Percentiles rank a stretch among this genome's conserved stretches.
phyloP scores from a whole-genome alignment of 352 stramenopile species.

The Vaucheria bursata region DNA sequence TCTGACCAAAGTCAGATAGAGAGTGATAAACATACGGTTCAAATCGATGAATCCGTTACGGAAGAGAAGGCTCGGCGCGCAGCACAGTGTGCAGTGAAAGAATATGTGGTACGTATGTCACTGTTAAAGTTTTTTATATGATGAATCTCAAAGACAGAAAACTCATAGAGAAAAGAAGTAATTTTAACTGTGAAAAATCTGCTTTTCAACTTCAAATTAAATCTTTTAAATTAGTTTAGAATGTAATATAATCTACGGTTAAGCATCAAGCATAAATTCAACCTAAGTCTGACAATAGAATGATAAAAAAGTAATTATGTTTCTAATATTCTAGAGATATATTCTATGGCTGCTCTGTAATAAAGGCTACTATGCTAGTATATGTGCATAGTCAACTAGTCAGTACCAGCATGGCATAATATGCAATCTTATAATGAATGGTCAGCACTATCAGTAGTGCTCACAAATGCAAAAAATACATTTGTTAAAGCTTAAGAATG shows the following conservation, averaged over 20 bases:
- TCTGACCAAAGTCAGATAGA: not conserved
- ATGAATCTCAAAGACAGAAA: too few species aligned
- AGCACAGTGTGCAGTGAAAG: not conserved
- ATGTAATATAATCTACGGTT: not conserved
- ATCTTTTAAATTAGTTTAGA: not conserved
- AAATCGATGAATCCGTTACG: conserved; percentile 1
- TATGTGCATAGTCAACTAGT: too few species aligned
- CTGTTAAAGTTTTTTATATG: too few species aligned
- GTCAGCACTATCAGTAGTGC: too few species aligned
- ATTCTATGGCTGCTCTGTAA: too few species aligned
- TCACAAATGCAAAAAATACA: too few species aligned
- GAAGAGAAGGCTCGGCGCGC: not conserved
- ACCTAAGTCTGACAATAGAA: not conserved
- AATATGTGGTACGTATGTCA: not conserved
- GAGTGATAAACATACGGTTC: conserved; percentile 10
- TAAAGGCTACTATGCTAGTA: too few species aligned
- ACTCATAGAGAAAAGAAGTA: not conserved
- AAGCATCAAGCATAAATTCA: not conserved
- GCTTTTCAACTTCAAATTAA: not conserved
- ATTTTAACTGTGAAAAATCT: not conserved
- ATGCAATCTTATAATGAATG: too few species aligned
- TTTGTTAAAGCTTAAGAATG: too few species aligned
- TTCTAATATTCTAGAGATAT: not conserved
- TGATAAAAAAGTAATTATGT: not conserved
- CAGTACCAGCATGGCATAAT: too few species aligned